A percentile compares a stretch with the other conserved stretches of the same genome.
Conservation (phyloP, 2,329 filamentous ascomycete genomes). For the Macroventuria anomochaeta region DNA sequence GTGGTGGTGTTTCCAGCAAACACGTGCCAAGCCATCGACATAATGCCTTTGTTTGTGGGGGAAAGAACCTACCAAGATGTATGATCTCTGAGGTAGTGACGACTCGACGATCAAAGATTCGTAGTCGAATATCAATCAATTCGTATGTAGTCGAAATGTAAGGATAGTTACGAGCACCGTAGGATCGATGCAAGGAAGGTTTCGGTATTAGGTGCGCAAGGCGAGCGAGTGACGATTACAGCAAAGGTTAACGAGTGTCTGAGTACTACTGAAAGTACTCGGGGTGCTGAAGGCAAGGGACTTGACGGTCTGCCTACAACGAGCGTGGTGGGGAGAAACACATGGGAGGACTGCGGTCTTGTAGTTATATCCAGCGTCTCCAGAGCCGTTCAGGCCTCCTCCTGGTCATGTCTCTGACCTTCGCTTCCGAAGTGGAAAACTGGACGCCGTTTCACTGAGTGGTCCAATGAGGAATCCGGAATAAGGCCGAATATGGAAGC, state of each 20-base stretch:
- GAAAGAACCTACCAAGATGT: slow-evolving; percentile 14
- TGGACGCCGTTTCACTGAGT: slow-evolving; percentile 17
- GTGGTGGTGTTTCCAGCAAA: slow-evolving; percentile 9
- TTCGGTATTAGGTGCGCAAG: slow-evolving; percentile 19
- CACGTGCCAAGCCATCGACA: background rate
- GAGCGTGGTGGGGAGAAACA: slow-evolving; percentile 24
- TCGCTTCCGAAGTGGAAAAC: slow-evolving; percentile 16
- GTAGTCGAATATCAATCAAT: slow-evolving; percentile 5
- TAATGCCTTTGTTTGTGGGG: background rate
- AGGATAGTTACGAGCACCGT: slow-evolving; percentile 15
- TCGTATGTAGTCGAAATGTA: slow-evolving; percentile 10
- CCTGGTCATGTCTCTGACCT: slow-evolving; percentile 24
- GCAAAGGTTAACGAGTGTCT: slow-evolving; percentile 24
- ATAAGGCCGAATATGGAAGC: slow-evolving; percentile 25
- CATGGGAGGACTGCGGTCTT: slow-evolving; percentile 27
- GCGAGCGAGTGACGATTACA: slow-evolving; percentile 17
- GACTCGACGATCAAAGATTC: background rate
- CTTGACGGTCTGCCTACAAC: slow-evolving; percentile 35
- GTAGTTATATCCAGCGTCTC: slow-evolving; percentile 26
- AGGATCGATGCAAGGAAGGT: slow-evolving; percentile 12
- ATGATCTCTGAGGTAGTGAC: slow-evolving; percentile 1
- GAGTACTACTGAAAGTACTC: slow-evolving; percentile 23
- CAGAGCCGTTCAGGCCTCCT: slow-evolving; percentile 12
- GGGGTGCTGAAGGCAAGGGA: slow-evolving; percentile 34
- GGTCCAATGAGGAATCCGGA: slow-evolving; percentile 4